Conservation (phyloP, 2,329 filamentous ascomycete genomes). For the Aspergillus sp. region DNA sequence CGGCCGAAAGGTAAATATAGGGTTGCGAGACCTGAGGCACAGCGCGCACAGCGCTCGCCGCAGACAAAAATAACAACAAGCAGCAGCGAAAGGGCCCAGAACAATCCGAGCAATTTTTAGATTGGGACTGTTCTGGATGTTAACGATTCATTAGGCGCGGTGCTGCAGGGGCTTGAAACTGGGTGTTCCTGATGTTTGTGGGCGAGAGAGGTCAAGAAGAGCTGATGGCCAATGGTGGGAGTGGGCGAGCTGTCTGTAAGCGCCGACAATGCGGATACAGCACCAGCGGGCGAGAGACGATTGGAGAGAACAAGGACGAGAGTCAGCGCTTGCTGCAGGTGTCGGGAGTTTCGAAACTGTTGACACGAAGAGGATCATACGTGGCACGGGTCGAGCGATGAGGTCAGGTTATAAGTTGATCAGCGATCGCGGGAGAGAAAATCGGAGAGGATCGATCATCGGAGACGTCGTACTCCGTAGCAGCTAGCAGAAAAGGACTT, state of each 20-base stretch:
- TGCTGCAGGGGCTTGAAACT: slow-evolving; percentile 18
- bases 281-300: slow-evolving; percentile 6
- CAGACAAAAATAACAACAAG: slow-evolving; percentile 14
- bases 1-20: slow-evolving; percentile 16
- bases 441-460: slow-evolving; percentile 1
- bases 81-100: slow-evolving; percentile 15
- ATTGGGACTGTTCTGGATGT: slow-evolving; percentile 13
- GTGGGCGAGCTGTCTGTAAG: slow-evolving; percentile 14
- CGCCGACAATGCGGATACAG: slow-evolving; percentile 22
- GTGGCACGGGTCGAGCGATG: slow-evolving; percentile 12
- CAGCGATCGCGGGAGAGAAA: not conserved
- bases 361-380: slow-evolving; percentile 13
- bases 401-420: slow-evolving; percentile 8
- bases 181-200: slow-evolving; percentile 15
- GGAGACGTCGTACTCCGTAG: not conserved
- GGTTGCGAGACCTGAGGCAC: not conserved
- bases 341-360: slow-evolving; percentile 12
- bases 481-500: not conserved
- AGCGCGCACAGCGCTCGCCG: not conserved
- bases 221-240: slow-evolving; percentile 19
- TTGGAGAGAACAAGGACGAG: slow-evolving; percentile 12
- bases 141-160: slow-evolving; percentile 24
- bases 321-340: slow-evolving; percentile 21
- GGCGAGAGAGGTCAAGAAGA: not conserved
- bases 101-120: slow-evolving; percentile 11